Evolutionary conservation across 371 early-diverging fungal species (phyloP).

Genomic region (Apophysomyces sp.): DNA sequence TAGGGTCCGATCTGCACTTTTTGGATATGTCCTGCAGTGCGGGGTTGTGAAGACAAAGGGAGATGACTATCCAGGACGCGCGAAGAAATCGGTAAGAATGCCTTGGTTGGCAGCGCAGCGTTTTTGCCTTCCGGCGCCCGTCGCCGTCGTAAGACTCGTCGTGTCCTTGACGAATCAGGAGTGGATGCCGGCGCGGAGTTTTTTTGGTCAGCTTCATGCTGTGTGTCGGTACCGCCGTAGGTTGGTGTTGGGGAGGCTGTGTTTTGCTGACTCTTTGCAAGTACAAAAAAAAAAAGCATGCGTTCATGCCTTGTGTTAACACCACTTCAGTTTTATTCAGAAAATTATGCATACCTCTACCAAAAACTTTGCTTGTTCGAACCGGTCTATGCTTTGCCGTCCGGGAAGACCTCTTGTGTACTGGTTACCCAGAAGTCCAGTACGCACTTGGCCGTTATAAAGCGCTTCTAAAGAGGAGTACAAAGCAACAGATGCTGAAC

Average conservation of each 20-base stretch:
- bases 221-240: neutral
- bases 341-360: slow-evolving; percentile 4
- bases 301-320: neutral
- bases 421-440: slow-evolving; percentile 6
- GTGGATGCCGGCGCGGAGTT: neutral
- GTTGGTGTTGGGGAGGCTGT: neutral
- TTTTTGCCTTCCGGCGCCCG: neutral
- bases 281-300: neutral
- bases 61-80: slow-evolving; percentile 1
- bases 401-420: slow-evolving; percentile 13
- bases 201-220: slow-evolving; percentile 1
- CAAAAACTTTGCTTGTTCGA: slow-evolving; percentile 2
- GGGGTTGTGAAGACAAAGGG: neutral
- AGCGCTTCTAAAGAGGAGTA: slow-evolving; percentile 10
- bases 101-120: slow-evolving; percentile 7
- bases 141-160: slow-evolving; percentile 2
- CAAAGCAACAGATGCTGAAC: neutral
- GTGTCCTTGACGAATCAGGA: slow-evolving; percentile 1
- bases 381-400: slow-evolving; percentile 13
- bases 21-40: slow-evolving; percentile 52
- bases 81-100: slow-evolving; percentile 9
- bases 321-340: neutral
- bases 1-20: slow-evolving; percentile 81
- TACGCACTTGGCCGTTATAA: slow-evolving; percentile 7
- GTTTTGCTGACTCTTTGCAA: neutral